These are phyloP conservation scores for Hypoxylon sp. DNA, from an alignment of 2,329 filamentous ascomycete genomes.

Conservation along the genomic window DNA sequence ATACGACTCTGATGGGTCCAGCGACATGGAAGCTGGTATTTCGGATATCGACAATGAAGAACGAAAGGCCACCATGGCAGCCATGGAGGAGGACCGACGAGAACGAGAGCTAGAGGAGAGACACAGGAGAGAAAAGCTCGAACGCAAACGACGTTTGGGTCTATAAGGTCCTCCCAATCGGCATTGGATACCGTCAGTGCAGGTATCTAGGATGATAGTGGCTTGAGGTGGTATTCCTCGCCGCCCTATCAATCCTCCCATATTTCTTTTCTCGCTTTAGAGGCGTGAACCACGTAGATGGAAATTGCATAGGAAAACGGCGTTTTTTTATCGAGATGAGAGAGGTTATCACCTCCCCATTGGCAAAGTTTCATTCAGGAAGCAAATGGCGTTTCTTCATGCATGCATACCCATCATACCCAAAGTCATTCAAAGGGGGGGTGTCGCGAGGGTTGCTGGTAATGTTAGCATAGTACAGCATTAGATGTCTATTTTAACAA, in stretches of 20 bases:
- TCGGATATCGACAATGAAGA: constrained; percentile 80
- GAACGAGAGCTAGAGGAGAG: constrained; percentile 56
- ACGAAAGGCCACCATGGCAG: constrained; percentile 65
- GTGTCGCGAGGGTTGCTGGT: constrained; percentile 3
- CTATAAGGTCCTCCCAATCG: no score
- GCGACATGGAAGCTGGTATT: constrained; percentile 80
- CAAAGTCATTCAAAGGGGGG: constrained; percentile 4
- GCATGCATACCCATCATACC: constrained; percentile 24
- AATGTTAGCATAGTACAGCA: constrained; percentile 20
- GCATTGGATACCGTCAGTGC: no score
- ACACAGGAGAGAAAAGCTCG: constrained; percentile 46
- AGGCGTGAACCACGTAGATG: constrained; percentile 28
- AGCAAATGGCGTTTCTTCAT: constrained; percentile 34
- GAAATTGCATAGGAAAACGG: constrained; percentile 35
- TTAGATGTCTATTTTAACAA: constrained; percentile 17
- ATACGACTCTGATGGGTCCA: constrained; percentile 72
- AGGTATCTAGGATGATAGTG: no score
- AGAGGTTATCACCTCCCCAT: constrained; percentile 1
- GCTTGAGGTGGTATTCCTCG: no score
- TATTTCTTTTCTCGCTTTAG: constrained; percentile 12
- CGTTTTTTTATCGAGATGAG: constrained; percentile 25
- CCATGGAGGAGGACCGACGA: constrained; percentile 73
- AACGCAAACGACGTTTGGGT: constrained; percentile 40
- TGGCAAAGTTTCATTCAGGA: constrained; percentile 7
- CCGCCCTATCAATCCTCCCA: no score